Percentiles rank a stretch among this genome's conserved stretches.
phyloP scores from a whole-genome alignment of 2,329 filamentous ascomycete species.

The Stagonosporopsis chrysanthemi region DNA sequence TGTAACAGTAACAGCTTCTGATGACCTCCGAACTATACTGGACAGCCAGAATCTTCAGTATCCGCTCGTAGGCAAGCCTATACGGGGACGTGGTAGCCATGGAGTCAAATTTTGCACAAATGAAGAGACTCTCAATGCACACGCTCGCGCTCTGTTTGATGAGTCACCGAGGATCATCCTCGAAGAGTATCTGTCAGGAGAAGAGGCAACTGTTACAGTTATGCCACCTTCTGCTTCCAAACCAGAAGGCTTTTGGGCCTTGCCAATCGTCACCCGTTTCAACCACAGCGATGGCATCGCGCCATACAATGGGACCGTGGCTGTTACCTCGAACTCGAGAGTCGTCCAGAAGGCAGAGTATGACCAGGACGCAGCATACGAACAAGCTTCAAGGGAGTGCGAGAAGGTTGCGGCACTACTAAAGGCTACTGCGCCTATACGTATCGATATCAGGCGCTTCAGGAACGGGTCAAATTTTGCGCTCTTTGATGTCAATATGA shows the following conservation, averaged over 20 bases:
- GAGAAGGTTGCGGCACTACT: slow-evolving; percentile 51
- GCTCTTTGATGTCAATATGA: slow-evolving; percentile 62
- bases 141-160: slow-evolving; percentile 46
- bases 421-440: slow-evolving; percentile 54
- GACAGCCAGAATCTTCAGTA: slow-evolving; percentile 20
- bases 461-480: slow-evolving; percentile 48
- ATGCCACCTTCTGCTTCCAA: slow-evolving; percentile 55
- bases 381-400: neutral
- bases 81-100: slow-evolving; percentile 59
- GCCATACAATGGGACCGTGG: slow-evolving; percentile 59
- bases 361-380: neutral
- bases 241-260: slow-evolving; percentile 50
- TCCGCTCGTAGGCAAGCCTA: slow-evolving; percentile 59
- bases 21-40: slow-evolving; percentile 30
- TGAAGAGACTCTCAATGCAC: slow-evolving; percentile 41
- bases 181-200: slow-evolving; percentile 58
- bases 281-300: slow-evolving; percentile 59
- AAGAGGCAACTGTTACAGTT: slow-evolving; percentile 61
- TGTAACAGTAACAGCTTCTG: neutral
- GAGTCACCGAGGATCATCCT: slow-evolving; percentile 54
- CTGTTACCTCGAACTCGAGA: slow-evolving; percentile 58
- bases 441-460: slow-evolving; percentile 57
- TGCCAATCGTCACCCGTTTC: slow-evolving; percentile 57
- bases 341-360: slow-evolving; percentile 51
- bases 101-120: slow-evolving; percentile 58